Evolutionary conservation across 768 basidiomycete genomes (phyloP).

Genomic region (Suillus clintonianus): DNA sequence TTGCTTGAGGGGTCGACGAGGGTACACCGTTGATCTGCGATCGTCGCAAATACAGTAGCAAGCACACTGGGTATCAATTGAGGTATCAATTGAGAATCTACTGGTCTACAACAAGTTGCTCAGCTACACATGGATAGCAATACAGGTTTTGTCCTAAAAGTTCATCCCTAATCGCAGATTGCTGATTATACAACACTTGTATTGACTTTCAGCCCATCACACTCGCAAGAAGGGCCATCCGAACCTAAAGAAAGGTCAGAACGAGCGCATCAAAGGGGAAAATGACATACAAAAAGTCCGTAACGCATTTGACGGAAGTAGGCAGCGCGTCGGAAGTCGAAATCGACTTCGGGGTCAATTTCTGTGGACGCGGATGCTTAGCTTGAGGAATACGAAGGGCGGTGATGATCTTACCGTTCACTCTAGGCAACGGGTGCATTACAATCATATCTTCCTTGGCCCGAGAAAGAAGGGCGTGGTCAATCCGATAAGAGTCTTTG

Average conservation of each 20-base stretch:
- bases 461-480: conserved; percentile 89
- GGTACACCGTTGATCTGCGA: too few relatives aligned
- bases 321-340: conserved; percentile 88
- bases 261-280: neutral
- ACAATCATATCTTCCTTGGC: conserved; percentile 98
- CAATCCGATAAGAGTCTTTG: conserved; percentile 90
- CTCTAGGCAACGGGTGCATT: conserved; percentile 97
- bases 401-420: conserved; percentile 63
- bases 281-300: conserved; percentile 88
- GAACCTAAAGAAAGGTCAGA: conserved; percentile 46
- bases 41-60: neutral
- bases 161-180: neutral
- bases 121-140: neutral
- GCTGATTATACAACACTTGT: neutral
- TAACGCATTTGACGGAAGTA: conserved; percentile 99
- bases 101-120: neutral
- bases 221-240: conserved; percentile 79
- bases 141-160: neutral
- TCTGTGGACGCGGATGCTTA: conserved; percentile 50
- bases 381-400: neutral
- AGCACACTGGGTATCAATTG: neutral
- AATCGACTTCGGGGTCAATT: conserved; percentile 98
- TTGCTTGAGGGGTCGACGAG: neutral
- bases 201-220: conserved; percentile 43
- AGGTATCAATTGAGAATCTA: neutral